Conservation (phyloP, 495 filamentous ascomycete species). For the Bacidia rubella region DNA sequence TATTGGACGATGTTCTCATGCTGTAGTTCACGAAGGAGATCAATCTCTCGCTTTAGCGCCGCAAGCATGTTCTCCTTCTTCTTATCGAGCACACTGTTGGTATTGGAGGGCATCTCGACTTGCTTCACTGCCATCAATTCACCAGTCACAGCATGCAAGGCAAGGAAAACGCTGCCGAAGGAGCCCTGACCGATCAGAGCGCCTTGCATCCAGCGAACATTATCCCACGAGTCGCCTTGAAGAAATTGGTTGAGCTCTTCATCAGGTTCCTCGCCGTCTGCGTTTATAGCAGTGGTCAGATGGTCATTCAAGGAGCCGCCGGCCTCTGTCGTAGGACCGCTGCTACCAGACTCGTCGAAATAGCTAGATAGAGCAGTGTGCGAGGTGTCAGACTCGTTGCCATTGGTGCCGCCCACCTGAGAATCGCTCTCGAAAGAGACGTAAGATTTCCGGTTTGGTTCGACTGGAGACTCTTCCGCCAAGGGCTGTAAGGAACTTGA, state of each 20-base stretch:
- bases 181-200: conserved; percentile 92
- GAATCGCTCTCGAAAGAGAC: conserved; percentile 85
- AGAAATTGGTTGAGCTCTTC: conserved; percentile 70
- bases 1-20: conserved; percentile 98
- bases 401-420: conserved; percentile 38
- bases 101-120: conserved; percentile 78
- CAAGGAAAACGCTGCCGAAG: conserved; percentile 92
- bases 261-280: conserved; percentile 79
- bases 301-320: conserved; percentile 56
- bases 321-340: conserved; percentile 46
- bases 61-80: conserved; percentile 97
- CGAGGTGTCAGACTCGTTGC: conserved; percentile 55
- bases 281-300: conserved; percentile 44
- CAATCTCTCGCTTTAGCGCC: conserved; percentile 91
- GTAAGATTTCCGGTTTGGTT: conserved; percentile 88
- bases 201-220: conserved; percentile 98
- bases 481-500: conserved; percentile 78
- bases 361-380: conserved; percentile 59
- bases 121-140: conserved; percentile 98
- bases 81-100: conserved; percentile 67
- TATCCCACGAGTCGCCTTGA: conserved; percentile 83
- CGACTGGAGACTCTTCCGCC: conserved; percentile 82
- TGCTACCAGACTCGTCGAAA: conserved; percentile 67
- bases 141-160: conserved; percentile 90
- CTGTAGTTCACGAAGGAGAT: conserved; percentile 81